Evolutionary conservation across 176 grass and related monocot genomes (phyloP).

Genomic region (Carex kokanica): DNA sequence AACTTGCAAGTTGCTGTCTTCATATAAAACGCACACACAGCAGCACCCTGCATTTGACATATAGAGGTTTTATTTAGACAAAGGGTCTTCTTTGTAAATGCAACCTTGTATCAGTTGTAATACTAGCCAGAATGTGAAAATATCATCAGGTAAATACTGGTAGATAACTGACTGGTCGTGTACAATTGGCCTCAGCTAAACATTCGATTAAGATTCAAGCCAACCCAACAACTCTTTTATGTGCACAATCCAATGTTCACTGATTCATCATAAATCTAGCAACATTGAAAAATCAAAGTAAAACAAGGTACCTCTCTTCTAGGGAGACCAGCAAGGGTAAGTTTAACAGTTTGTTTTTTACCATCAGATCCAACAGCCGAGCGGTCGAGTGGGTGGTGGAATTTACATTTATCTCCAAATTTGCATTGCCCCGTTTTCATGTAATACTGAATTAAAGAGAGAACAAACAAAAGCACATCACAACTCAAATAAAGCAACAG

Average conservation of each 20-base stretch:
- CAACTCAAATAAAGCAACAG: not conserved
- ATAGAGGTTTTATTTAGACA: not conserved
- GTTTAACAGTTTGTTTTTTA: constrained; percentile 36
- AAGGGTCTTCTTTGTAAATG: not conserved
- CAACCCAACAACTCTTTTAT: not conserved
- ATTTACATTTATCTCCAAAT: constrained; percentile 74
- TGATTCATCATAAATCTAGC: not conserved
- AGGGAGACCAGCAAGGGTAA: constrained; percentile 79
- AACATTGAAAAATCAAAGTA: not conserved
- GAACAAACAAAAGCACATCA: constrained; percentile 3
- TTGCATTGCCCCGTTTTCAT: constrained; percentile 94
- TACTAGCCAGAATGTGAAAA: not conserved
- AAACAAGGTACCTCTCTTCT: constrained; percentile 69
- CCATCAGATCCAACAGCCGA: constrained; percentile 24
- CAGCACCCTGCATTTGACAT: constrained; percentile 44
- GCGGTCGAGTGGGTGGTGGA: constrained; percentile 81
- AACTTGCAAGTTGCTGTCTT: constrained; percentile 75
- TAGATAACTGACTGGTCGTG: not conserved
- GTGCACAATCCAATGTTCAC: not conserved
- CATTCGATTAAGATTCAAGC: not conserved
- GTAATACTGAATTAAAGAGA: constrained; percentile 57
- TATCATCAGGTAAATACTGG: not conserved
- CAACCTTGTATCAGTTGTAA: not conserved
- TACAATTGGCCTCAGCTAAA: not conserved
- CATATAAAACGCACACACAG: constrained; percentile 74